phyloP scores from a whole-genome alignment of 2,329 filamentous ascomycete species.

The Botrytis deweyae region DNA sequence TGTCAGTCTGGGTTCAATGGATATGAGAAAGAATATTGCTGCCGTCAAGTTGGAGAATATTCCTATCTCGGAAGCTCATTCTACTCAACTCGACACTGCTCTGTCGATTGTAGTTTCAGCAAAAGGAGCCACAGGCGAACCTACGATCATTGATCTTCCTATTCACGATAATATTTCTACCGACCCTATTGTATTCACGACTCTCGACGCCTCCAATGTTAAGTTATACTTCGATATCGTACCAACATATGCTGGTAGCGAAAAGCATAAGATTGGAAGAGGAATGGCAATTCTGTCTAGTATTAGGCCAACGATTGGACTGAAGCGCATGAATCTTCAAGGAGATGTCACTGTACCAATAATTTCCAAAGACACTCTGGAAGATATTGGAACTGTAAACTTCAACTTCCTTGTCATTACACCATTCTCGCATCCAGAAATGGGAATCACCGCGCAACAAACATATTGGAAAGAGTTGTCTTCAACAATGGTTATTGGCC shows the following conservation, averaged over 20 bases:
- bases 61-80: conserved; percentile 81
- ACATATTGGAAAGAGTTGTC: conserved; percentile 96
- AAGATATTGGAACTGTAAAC: conserved; percentile 91
- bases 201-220: conserved; percentile 73
- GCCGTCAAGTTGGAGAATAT: conserved; percentile 87
- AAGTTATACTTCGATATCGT: conserved; percentile 93
- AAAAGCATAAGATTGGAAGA: conserved; percentile 85
- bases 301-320: conserved; percentile 78
- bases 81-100: conserved; percentile 90
- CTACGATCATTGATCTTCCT: conserved; percentile 86
- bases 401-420: conserved; percentile 97
- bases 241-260: conserved; percentile 87
- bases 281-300: conserved; percentile 85
- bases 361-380: conserved; percentile 67
- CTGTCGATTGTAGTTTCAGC: conserved; percentile 89
- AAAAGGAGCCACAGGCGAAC: conserved; percentile 78
- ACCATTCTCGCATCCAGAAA: conserved; percentile 89
- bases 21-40: conserved; percentile 76
- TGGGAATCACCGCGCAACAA: conserved; percentile 85
- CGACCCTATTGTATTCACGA: conserved; percentile 87
- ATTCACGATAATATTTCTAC: conserved; percentile 93
- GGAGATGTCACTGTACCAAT: conserved; percentile 92
- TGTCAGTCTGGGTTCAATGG: conserved; percentile 92
- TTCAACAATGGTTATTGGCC: conserved; percentile 77
- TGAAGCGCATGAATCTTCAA: conserved; percentile 86